Base-by-base conservation (phyloP, 148 eudicot species). In the Pouteria glomerata region DNA sequence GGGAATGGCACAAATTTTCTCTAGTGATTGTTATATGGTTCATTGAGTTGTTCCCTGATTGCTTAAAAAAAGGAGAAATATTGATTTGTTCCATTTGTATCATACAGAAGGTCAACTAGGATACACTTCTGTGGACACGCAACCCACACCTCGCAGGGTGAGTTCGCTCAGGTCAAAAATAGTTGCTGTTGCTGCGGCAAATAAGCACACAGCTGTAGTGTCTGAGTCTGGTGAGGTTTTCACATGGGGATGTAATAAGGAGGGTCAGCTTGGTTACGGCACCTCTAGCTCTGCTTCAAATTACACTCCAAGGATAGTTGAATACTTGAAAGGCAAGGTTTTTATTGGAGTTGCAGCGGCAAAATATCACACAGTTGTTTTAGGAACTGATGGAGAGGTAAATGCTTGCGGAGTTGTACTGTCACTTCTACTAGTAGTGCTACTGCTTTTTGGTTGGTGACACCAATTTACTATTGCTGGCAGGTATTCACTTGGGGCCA, bases 401-500 rank as follows among this genome's bases (percentile, higher is more conserved):
- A 59, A 37, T 31, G 35, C 21, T 55, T 50, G 47, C 60, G 33
- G 27, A 23, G 29, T 58, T 39, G 8, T 27, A n/a, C 24, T 37
- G 12, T n/a, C 30, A n/a, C 19, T 23, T 15, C 18, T 6, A n/a
- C 12, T 44, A 42, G 3, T 41, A 27, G 13, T 51, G 19, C 39
- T 47, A 57, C 45, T 70, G 24, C 12, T 15, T 21, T 3, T 63
- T 31, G 70, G 24, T 55, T 33, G 10, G 7, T 76, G 16, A 34
- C 35, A 26, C 13, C 70, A 42, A 33, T 68, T 74, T 52, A 18
- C 55, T 35, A 21, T 78, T 74, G 14, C 56, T 78, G 73, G 76
- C 82, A 95, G 99, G 96, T 96, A 18, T 92, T 90, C 67, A 96
- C 99, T 35, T 96, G 99, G 99, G 99, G 99, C 69, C 99, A 96